These are phyloP conservation scores for Paramecium sonneborni DNA, from an alignment of 73 alveolate genomes.

Conservation along the genomic window DNA sequence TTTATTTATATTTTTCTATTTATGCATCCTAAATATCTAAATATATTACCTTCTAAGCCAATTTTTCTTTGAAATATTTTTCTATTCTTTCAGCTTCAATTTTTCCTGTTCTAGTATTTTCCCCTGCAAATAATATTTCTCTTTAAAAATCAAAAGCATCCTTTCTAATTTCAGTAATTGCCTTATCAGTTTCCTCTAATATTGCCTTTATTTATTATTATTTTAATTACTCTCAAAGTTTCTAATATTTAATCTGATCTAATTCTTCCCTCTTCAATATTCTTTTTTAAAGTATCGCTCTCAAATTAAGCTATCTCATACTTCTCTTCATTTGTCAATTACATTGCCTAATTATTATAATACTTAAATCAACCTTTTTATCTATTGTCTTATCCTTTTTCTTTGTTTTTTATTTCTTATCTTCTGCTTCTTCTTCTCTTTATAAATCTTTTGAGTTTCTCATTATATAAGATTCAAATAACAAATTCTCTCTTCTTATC, in stretches of 20 bases:
- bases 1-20: constrained; percentile 78
- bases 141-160: constrained; percentile 92
- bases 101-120: constrained; percentile 90
- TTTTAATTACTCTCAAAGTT: constrained; percentile 60
- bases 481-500: constrained; percentile 84
- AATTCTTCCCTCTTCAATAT: constrained; percentile 88
- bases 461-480: constrained; percentile 80
- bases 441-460: constrained; percentile 74
- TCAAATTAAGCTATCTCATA: constrained; percentile 89
- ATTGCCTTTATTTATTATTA: constrained; percentile 77
- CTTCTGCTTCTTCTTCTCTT: constrained; percentile 76
- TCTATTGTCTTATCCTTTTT: constrained; percentile 68
- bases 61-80: constrained; percentile 87
- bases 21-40: constrained; percentile 70
- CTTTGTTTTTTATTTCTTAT: constrained; percentile 68
- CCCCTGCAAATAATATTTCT: constrained; percentile 84
- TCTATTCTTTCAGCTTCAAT: constrained; percentile 89
- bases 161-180: constrained; percentile 88
- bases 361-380: constrained; percentile 42
- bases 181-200: constrained; percentile 88
- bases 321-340: constrained; percentile 82
- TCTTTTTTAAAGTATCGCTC: constrained; percentile 82
- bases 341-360: constrained; percentile 52
- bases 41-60: constrained; percentile 68
- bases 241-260: constrained; percentile 88